Percentiles rank a stretch among this genome's conserved stretches.
These are phyloP conservation scores for Alternaria sp. DNA, from an alignment of 2,329 filamentous ascomycete species.

Conservation along the genomic window DNA sequence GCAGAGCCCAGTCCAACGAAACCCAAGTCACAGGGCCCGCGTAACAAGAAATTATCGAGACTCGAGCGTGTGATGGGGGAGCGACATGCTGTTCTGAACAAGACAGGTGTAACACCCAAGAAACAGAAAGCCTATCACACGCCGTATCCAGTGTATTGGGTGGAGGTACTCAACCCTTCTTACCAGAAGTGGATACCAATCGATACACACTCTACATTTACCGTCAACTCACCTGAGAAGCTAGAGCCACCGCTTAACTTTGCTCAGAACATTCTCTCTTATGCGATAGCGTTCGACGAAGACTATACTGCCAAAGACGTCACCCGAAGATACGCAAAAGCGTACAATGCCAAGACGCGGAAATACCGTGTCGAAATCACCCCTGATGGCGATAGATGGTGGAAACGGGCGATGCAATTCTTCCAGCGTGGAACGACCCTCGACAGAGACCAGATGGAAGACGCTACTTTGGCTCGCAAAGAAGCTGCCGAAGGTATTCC, in stretches of 20 bases:
- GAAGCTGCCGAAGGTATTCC: conserved; percentile 82
- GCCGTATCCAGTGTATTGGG: conserved; percentile 86
- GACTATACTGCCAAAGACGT: conserved; percentile 83
- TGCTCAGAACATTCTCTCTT: conserved; percentile 76
- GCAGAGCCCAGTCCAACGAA: conserved; percentile 24
- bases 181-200: conserved; percentile 91
- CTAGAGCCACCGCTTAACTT: conserved; percentile 86
- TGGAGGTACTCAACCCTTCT: conserved; percentile 85
- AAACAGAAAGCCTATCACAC: conserved; percentile 68
- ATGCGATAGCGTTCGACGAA: conserved; percentile 84
- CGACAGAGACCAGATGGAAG: conserved; percentile 84
- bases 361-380: conserved; percentile 78
- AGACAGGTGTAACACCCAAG: conserved; percentile 41
- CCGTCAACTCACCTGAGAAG: conserved; percentile 74
- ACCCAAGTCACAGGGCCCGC: conserved; percentile 24
- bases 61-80: conserved; percentile 42
- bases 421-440: conserved; percentile 44
- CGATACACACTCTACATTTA: conserved; percentile 82
- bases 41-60: conserved; percentile 41
- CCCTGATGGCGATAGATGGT: conserved; percentile 63
- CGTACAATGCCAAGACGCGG: conserved; percentile 88
- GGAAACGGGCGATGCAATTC: conserved; percentile 56
- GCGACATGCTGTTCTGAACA: conserved; percentile 32
- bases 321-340: conserved; percentile 84
- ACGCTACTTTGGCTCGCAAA: conserved; percentile 73